These are phyloP conservation scores for Neurospora pannonica DNA, from an alignment of 495 filamentous ascomycete genomes.

Conservation along the genomic window DNA sequence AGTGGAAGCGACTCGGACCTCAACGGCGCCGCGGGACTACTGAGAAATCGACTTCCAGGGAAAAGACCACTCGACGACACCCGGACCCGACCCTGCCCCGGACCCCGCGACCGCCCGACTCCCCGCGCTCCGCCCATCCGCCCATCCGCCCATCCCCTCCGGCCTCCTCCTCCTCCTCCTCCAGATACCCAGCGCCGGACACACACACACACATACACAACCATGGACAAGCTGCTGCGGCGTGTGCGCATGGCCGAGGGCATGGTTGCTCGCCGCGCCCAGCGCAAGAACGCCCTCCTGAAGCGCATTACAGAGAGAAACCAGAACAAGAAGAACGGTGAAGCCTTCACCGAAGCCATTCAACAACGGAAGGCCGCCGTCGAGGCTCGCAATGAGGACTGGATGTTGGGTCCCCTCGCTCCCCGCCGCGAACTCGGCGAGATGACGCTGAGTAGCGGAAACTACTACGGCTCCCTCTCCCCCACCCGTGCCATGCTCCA, in stretches of 20 bases:
- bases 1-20: neutral
- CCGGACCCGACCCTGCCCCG: neutral
- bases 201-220: slow-evolving; percentile 13
- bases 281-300: slow-evolving; percentile 20
- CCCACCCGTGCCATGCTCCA: slow-evolving; percentile 19
- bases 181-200: neutral
- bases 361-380: slow-evolving; percentile 20
- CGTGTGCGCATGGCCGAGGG: slow-evolving; percentile 58
- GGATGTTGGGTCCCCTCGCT: slow-evolving; percentile 63
- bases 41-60: neutral
- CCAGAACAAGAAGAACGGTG: slow-evolving; percentile 13
- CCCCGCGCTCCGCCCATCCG: neutral
- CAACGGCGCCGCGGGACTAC: neutral
- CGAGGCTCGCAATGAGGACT: slow-evolving; percentile 51
- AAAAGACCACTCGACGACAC: neutral
- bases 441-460: slow-evolving; percentile 23
- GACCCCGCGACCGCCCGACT: neutral
- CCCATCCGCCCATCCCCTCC: neutral
- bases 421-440: slow-evolving; percentile 57
- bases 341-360: neutral
- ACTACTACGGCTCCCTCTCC: slow-evolving; percentile 18
- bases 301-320: slow-evolving; percentile 27
- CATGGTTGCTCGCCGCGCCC: slow-evolving; percentile 44
- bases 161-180: neutral
- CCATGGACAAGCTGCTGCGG: slow-evolving; percentile 69